A percentile compares a stretch with the other conserved stretches of the same genome.
Conservation (phyloP, 108 stramenopile species). For the Poteriospumella lacustris region DNA sequence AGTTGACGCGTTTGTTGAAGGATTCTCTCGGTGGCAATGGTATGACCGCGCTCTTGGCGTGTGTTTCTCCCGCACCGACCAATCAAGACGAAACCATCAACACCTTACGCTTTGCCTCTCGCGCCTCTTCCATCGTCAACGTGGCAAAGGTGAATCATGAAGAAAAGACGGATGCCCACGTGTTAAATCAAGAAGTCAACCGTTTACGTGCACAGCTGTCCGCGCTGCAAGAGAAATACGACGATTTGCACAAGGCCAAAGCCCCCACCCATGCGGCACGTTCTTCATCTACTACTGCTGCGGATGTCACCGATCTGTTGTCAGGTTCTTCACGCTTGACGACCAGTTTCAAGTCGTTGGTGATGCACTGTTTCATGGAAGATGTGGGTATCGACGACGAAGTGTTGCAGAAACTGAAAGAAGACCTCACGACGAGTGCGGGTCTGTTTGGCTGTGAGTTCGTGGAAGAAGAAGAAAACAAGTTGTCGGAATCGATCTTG, state of each 20-base stretch:
- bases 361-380: background rate
- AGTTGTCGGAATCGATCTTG: background rate
- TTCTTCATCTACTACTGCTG: background rate
- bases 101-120: slow-evolving; percentile 83
- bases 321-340: background rate
- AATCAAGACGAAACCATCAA: slow-evolving; percentile 77
- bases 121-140: slow-evolving; percentile 88
- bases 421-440: background rate
- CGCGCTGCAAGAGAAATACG: background rate
- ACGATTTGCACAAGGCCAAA: background rate
- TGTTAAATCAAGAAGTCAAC: background rate
- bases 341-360: background rate
- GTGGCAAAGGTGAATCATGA: slow-evolving; percentile 73
- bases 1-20: slow-evolving; percentile 85
- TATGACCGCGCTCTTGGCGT: slow-evolving; percentile 57
- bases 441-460: background rate
- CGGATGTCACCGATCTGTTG: background rate
- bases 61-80: slow-evolving; percentile 71
- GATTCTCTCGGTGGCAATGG: slow-evolving; percentile 94
- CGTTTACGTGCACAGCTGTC: background rate
- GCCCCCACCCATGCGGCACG: background rate
- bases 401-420: background rate
- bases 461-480: background rate
- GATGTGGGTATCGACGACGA: background rate
- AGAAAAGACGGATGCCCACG: background rate